A percentile compares a stretch with the other conserved stretches of the same genome.
Conservation (phyloP, 139 green algal species). For the Asterochloris erici region DNA sequence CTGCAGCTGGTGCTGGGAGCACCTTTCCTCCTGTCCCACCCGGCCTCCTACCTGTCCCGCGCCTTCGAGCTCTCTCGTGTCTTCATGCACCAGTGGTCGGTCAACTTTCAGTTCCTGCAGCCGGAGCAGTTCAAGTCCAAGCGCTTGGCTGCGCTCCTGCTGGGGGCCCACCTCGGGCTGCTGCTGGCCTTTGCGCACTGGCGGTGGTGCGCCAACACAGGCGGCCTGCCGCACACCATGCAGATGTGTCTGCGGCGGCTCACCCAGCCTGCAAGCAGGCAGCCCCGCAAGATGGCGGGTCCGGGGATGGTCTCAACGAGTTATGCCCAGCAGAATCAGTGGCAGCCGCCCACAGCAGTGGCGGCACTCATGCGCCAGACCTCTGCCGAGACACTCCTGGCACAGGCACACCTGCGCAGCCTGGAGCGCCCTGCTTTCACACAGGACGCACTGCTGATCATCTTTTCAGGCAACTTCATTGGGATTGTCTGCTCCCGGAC, state of each 20-base stretch:
- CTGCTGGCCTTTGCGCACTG: slow-evolving; percentile 54
- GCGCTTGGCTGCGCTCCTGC: slow-evolving; percentile 46
- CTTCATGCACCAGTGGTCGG: slow-evolving; percentile 77
- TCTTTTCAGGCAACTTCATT: slow-evolving; percentile 74
- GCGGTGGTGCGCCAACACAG: slow-evolving; percentile 38
- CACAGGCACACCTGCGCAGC: not conserved
- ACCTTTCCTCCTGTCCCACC: slow-evolving; percentile 61
- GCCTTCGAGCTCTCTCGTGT: slow-evolving; percentile 76
- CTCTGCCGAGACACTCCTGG: no score
- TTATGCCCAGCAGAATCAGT: not conserved
- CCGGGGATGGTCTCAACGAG: not conserved
- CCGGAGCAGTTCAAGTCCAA: slow-evolving; percentile 62
- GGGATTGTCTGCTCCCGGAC: slow-evolving; percentile 71
- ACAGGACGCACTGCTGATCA: slow-evolving; percentile 31
- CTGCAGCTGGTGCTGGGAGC: slow-evolving; percentile 56
- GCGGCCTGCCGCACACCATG: not conserved
- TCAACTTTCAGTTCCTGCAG: slow-evolving; percentile 84
- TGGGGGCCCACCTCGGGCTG: slow-evolving; percentile 52
- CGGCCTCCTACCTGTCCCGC: slow-evolving; percentile 47
- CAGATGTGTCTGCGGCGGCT: not conserved
- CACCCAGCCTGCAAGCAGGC: not conserved
- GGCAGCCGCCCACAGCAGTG: no score
- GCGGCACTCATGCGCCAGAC: no score
- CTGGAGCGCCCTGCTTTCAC: not conserved
- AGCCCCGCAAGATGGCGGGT: not conserved